Conservation (phyloP, 805 yeast species). For the Jamesozyma spencerorum region DNA sequence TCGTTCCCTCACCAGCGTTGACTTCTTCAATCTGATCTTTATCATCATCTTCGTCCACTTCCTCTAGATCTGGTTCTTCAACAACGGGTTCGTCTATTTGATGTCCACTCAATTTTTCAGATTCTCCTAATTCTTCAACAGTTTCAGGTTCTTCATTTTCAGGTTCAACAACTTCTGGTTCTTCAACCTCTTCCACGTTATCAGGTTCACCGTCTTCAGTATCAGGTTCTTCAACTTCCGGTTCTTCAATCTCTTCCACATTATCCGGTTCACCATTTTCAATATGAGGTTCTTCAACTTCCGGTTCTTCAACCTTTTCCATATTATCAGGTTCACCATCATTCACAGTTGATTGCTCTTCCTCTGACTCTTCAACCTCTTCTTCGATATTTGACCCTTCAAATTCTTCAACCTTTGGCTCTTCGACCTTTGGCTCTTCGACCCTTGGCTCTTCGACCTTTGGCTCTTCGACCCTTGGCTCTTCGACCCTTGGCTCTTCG, state of each 20-base stretch:
- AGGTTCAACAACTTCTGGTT: neutral
- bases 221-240: neutral
- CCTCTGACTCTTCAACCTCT: neutral
- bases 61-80: neutral
- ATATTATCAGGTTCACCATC: neutral
- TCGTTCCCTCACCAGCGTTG: neutral
- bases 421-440: neutral
- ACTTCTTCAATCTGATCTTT: neutral
- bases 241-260: neutral
- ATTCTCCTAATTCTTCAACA: neutral
- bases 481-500: neutral
- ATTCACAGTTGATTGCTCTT: neutral
- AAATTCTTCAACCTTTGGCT: neutral
- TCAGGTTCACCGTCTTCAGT: too few relatives aligned
- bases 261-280: neutral
- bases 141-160: neutral
- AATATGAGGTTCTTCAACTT: neutral
- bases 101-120: neutral
- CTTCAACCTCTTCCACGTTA: neutral
- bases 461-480: neutral
- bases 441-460: neutral
- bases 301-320: neutral
- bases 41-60: neutral
- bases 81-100: neutral
- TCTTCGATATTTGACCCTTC: neutral